Percentiles rank a stretch among this genome's conserved stretches.
phyloP scores from a whole-genome alignment of 371 early-diverging fungal genomes.

The Circinella minor region DNA sequence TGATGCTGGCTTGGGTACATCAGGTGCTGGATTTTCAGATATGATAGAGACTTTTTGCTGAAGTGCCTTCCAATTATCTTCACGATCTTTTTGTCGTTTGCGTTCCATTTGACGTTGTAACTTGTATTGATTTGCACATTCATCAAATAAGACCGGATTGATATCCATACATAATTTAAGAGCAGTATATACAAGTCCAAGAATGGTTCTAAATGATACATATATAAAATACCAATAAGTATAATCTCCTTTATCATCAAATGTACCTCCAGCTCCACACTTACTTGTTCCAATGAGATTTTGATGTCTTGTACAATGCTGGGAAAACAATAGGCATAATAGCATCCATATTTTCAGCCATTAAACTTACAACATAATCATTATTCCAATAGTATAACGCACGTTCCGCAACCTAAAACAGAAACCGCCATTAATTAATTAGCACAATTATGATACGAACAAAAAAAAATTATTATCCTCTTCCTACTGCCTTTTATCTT shows the following conservation, averaged over 20 bases:
- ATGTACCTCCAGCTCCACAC: background rate
- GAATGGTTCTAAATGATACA: slow-evolving; percentile 73
- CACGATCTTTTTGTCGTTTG: slow-evolving; percentile 83
- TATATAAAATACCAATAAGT: background rate
- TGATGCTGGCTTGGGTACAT: background rate
- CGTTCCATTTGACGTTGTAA: slow-evolving; percentile 81
- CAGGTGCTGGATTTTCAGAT: slow-evolving; percentile 4
- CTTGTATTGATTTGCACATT: slow-evolving; percentile 87
- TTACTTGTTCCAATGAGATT: slow-evolving; percentile 96
- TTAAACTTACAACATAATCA: slow-evolving; percentile 92
- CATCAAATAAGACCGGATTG: slow-evolving; percentile 91
- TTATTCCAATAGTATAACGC: slow-evolving; percentile 97
- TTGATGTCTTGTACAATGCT: slow-evolving; percentile 88
- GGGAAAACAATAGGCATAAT: slow-evolving; percentile 95
- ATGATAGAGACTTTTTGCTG: slow-evolving; percentile 49
- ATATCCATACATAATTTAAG: slow-evolving; percentile 96
- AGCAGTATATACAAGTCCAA: slow-evolving; percentile 92
- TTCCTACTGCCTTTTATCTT: background rate
- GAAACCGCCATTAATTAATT: too few relatives aligned
- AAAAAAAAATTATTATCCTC: background rate
- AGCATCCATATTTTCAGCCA: slow-evolving; percentile 85
- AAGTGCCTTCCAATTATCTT: slow-evolving; percentile 83
- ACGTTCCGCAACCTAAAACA: slow-evolving; percentile 84
- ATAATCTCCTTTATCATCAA: too few relatives aligned
- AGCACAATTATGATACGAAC: too few relatives aligned